These are phyloP conservation scores for Cardamine resedifolia DNA, from an alignment of 345 rosid genomes.

Conservation along the genomic window DNA sequence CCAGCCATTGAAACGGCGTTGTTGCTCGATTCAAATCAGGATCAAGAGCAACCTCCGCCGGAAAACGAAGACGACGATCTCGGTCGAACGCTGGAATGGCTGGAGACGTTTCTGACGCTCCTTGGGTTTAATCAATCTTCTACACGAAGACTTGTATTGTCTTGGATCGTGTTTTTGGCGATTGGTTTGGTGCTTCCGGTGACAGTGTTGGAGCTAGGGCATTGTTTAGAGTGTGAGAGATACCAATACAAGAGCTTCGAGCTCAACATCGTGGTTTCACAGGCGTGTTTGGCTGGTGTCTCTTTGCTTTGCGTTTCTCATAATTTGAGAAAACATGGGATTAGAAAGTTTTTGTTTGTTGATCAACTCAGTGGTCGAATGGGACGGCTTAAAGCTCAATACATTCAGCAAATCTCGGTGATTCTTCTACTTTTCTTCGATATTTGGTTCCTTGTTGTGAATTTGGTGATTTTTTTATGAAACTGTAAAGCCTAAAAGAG, in stretches of 20 bases:
- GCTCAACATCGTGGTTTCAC: slow-evolving; percentile 71
- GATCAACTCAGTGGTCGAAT: slow-evolving; percentile 63
- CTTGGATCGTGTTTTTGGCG: slow-evolving; percentile 61
- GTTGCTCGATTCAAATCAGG: slow-evolving; percentile 45
- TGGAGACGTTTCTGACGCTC: slow-evolving; percentile 53
- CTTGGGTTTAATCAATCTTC: slow-evolving; percentile 78
- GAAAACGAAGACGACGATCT: slow-evolving; percentile 44
- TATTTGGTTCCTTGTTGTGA: neutral
- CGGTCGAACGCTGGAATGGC: slow-evolving; percentile 42
- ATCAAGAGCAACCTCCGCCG: slow-evolving; percentile 16
- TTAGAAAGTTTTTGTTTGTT: slow-evolving; percentile 70
- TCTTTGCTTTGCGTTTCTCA: slow-evolving; percentile 74
- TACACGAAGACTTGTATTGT: slow-evolving; percentile 42
- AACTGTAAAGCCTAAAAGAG: no score
- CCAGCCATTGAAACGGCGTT: slow-evolving; percentile 49
- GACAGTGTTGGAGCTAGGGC: slow-evolving; percentile 56
- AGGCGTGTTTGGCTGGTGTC: slow-evolving; percentile 74
- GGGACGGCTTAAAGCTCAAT: slow-evolving; percentile 49
- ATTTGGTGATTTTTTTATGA: no score
- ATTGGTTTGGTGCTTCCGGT: slow-evolving; percentile 68
- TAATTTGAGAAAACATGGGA: slow-evolving; percentile 76
- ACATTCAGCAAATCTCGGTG: slow-evolving; percentile 69
- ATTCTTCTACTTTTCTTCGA: neutral
- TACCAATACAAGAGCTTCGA: slow-evolving; percentile 72
- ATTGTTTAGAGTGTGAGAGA: slow-evolving; percentile 52